phyloP scores from a whole-genome alignment of 495 filamentous ascomycete species.

The Hypoxylon crocopeplum region DNA sequence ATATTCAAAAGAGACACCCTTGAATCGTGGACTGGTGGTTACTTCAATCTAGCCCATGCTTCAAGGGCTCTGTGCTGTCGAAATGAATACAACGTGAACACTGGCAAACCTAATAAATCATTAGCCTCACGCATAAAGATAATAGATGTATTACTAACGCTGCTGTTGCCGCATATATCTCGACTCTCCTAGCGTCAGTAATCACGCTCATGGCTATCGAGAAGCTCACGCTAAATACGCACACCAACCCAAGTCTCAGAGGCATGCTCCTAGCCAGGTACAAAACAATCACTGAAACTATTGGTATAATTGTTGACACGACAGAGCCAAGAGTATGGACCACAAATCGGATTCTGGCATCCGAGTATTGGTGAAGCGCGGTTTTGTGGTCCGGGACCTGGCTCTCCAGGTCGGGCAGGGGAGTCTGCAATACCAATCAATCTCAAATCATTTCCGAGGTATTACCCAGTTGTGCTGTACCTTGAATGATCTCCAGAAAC shows the following conservation, averaged over 20 bases:
- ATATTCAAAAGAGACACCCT: no score
- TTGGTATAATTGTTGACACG: conserved; percentile 41
- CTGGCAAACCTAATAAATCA: neutral
- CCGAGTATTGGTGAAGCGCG: conserved; percentile 20
- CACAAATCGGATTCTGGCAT: conserved; percentile 17
- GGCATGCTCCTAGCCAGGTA: conserved; percentile 38
- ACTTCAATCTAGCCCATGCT: no score
- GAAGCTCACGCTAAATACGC: conserved; percentile 43
- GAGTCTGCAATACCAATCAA: conserved; percentile 8
- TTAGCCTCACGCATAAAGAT: neutral
- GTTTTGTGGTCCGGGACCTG: conserved; percentile 1
- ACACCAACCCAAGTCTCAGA: conserved; percentile 39
- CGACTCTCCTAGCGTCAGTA: conserved; percentile 40
- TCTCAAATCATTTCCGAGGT: neutral
- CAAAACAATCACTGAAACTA: conserved; percentile 41
- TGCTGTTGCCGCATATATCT: conserved; percentile 48
- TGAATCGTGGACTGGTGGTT: no score
- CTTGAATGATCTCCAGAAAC: neutral
- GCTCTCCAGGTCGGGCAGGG: neutral
- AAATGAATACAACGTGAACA: conserved; percentile 4
- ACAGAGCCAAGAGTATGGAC: conserved; percentile 33
- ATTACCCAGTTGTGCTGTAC: conserved; percentile 3
- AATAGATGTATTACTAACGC: conserved; percentile 17
- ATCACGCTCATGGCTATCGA: conserved; percentile 36
- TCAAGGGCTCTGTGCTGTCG: no score